Evolutionary conservation across 805 yeast genomes (phyloP), one percentile per base, ranked within the genome.

Genomic region (Clavispora asparagi): DNA sequence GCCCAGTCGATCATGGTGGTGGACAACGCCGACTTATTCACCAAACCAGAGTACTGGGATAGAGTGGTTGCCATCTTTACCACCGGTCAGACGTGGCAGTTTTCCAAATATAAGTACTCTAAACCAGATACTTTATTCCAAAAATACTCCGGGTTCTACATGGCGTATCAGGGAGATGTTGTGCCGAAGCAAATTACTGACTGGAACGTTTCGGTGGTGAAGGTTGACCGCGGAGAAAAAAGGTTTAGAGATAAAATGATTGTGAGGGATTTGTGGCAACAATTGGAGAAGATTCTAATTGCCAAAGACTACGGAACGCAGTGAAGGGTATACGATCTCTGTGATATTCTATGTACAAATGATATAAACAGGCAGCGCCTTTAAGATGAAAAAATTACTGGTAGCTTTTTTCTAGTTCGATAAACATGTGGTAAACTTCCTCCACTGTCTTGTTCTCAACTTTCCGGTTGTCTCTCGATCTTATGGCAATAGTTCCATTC

Each of bases 1-100:
- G 79, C 75, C 19, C 72, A 83, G 43, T 77, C 81, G 39, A 85
- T 87, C 57, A 74, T 90, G 55, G 85, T 94, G 45, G 97, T 91
- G 29, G 95, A 88, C 61, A 86, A 87, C 46, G 89, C 90, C 6
- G 95, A 90, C 44, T 78, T 83, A 67, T 71, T 72, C 55, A 83
- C 87, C 23, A 92, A 91, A 62, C 95, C 96, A 4, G 98, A 94
- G 63, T 89, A 94, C 67, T 94, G 99, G 99, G 95, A 89, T 60
- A 78, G 99, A 48, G 97, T 94, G 1, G 87, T 92, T 41, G 97
- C 96, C 0, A 87, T 94, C 33, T 85, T 94, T 70, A 92, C 97
- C 14, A 92, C 97, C 10, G 99, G 99, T 11, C 99, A 94, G 69
- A 75, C 83, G 45, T 94, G 99, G 99, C 99, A 94, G 68, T 88